Conservation (phyloP, 805 yeast genomes). For the Candida glaebosa region DNA sequence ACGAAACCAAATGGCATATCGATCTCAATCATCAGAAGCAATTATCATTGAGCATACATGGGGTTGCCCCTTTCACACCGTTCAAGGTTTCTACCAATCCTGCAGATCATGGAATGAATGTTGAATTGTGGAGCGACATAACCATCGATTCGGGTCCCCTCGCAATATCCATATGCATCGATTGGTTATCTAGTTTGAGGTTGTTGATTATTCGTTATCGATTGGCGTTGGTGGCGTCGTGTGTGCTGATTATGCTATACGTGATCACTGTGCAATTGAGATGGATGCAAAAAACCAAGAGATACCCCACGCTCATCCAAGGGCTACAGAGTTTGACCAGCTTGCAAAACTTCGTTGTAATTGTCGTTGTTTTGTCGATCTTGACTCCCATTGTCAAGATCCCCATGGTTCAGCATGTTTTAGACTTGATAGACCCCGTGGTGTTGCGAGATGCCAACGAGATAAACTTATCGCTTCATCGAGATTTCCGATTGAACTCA, state of each 20-base stretch:
- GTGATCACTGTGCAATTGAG: constrained; percentile 55
- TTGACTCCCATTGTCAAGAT: constrained; percentile 38
- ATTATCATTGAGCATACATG: constrained; percentile 45
- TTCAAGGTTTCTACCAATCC: constrained; percentile 26
- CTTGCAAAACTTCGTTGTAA: constrained; percentile 18
- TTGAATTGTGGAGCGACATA: constrained; percentile 50
- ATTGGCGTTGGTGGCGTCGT: constrained; percentile 66
- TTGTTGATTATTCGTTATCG: constrained; percentile 74
- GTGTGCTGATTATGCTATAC: constrained; percentile 55
- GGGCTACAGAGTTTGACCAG: constrained; percentile 33
- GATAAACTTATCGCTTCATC: constrained; percentile 32
- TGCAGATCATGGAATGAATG: constrained; percentile 23
- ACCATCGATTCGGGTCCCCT: constrained; percentile 27
- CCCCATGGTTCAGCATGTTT: constrained; percentile 31
- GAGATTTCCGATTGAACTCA: constrained; percentile 44
- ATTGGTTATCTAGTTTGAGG: constrained; percentile 59
- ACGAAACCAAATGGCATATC: constrained; percentile 79
- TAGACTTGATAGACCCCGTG: constrained; percentile 52
- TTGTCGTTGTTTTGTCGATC: constrained; percentile 23
- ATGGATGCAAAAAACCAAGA: constrained; percentile 30
- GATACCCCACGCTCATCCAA: constrained; percentile 26
- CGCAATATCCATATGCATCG: constrained; percentile 45
- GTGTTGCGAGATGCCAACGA: constrained; percentile 45
- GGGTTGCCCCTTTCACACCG: constrained; percentile 70
- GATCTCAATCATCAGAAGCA: constrained; percentile 32